These are phyloP conservation scores for Scheffersomyces amazonensis DNA, from an alignment of 805 yeast genomes.

Conservation along the genomic window DNA sequence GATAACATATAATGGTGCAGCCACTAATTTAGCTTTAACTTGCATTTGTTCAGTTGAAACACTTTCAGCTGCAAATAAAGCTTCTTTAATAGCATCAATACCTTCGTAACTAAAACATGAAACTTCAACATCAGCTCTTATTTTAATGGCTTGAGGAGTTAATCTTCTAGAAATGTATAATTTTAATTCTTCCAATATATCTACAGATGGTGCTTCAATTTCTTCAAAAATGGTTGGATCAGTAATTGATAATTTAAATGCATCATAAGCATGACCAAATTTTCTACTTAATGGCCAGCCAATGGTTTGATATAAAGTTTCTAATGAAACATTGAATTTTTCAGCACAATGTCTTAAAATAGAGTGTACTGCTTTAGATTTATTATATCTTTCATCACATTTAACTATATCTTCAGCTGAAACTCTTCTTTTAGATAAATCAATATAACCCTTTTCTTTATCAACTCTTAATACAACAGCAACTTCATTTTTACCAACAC, in stretches of 20 bases:
- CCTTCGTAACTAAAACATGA: conserved; percentile 98
- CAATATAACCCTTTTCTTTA: conserved; percentile 97
- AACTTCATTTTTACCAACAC: conserved; percentile 98
- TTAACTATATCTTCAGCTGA: conserved; percentile 95
- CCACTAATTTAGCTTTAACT: conserved; percentile 91
- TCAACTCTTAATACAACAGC: conserved; percentile 98
- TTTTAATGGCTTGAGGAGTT: conserved; percentile 97
- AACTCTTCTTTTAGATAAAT: conserved; percentile 95
- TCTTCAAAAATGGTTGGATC: conserved; percentile 86
- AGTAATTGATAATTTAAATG: conserved; percentile 93
- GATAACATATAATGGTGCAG: conserved; percentile 94
- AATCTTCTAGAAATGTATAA: conserved; percentile 86
- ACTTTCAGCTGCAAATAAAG: conserved; percentile 83
- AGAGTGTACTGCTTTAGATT: conserved; percentile 97
- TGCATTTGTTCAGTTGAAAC: conserved; percentile 81
- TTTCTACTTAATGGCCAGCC: conserved; percentile 98
- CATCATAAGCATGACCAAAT: conserved; percentile 96
- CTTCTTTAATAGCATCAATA: conserved; percentile 91
- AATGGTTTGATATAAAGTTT: conserved; percentile 77
- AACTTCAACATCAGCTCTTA: conserved; percentile 98
- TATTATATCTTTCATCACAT: conserved; percentile 96
- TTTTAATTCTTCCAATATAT: conserved; percentile 79
- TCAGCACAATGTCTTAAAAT: conserved; percentile 98
- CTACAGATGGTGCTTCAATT: conserved; percentile 66
- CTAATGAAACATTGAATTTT: conserved; percentile 85